Percentiles rank a stretch among this genome's conserved stretches.
phyloP scores from a whole-genome alignment of 2,329 filamentous ascomycete species.

The Orbilia javanica region DNA sequence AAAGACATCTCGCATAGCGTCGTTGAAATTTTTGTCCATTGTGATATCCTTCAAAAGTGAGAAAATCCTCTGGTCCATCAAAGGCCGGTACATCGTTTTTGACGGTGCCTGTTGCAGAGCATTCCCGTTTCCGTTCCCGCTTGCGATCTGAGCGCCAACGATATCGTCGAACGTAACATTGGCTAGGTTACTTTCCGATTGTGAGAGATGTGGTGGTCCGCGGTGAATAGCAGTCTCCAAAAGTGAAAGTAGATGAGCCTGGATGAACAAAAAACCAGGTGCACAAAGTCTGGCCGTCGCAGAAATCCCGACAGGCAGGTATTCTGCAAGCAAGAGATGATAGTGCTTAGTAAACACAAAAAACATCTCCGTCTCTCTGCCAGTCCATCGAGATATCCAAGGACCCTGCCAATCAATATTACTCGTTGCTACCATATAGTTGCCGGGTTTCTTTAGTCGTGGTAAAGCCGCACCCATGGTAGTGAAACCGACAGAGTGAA shows the following conservation, averaged over 20 bases:
- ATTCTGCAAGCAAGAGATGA: slow-evolving; percentile 81
- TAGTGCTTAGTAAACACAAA: slow-evolving; percentile 93
- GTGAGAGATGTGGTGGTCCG: slow-evolving; percentile 69
- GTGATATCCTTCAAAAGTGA: slow-evolving; percentile 88
- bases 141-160: slow-evolving; percentile 62
- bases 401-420: slow-evolving; percentile 86
- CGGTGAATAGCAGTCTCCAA: slow-evolving; percentile 87
- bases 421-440: slow-evolving; percentile 51
- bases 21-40: slow-evolving; percentile 64
- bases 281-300: slow-evolving; percentile 69
- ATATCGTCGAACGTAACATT: slow-evolving; percentile 77
- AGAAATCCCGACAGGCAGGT: slow-evolving; percentile 69
- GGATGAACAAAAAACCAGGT: slow-evolving; percentile 82
- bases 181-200: slow-evolving; percentile 66
- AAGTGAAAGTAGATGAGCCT: slow-evolving; percentile 82
- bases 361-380: slow-evolving; percentile 87
- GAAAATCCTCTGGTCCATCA: slow-evolving; percentile 89
- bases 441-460: slow-evolving; percentile 74
- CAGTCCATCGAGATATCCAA: slow-evolving; percentile 88
- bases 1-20: slow-evolving; percentile 74
- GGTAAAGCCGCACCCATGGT: slow-evolving; percentile 73
- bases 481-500: slow-evolving; percentile 74
- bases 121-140: slow-evolving; percentile 63
- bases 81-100: slow-evolving; percentile 77
- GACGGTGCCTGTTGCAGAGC: slow-evolving; percentile 66